phyloP scores from a whole-genome alignment of 1,284 basidiomycete genomes.

The Grifola frondosa region DNA sequence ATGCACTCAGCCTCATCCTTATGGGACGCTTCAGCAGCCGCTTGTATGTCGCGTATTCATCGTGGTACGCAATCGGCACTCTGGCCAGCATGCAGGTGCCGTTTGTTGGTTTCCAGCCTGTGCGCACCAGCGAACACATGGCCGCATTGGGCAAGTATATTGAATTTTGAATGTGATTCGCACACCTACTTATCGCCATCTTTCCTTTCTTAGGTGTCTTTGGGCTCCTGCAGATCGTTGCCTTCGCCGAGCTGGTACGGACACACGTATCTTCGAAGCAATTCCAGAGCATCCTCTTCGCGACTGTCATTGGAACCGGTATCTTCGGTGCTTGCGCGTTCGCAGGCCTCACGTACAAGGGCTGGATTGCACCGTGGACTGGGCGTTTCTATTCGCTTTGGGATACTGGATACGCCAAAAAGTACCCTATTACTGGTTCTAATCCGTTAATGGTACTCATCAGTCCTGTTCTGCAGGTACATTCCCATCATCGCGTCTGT shows the following conservation, averaged over 20 bases:
- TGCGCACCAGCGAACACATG: conserved; percentile 98
- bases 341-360: conserved; percentile 84
- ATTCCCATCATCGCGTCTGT: conserved; percentile 99
- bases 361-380: conserved; percentile 98
- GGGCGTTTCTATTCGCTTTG: conserved; percentile 99
- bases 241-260: conserved; percentile 89
- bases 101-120: conserved; percentile 99
- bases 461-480: conserved; percentile 50
- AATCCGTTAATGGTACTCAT: conserved; percentile 11
- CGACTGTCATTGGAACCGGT: conserved; percentile 69
- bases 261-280: conserved; percentile 91
- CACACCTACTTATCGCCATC: conserved; percentile 7
- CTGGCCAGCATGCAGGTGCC: conserved; percentile 99
- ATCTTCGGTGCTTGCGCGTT: conserved; percentile 75
- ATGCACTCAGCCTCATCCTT: conserved; percentile 88
- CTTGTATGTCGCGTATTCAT: conserved; percentile 94
- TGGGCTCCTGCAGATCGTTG: conserved; percentile 94
- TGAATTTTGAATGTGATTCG: conserved; percentile 1
- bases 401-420: conserved; percentile 99
- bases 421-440: conserved; percentile 47
- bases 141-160: conserved; percentile 77
- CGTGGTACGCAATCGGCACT: conserved; percentile 98
- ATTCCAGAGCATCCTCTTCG: conserved; percentile 82
- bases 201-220: conserved; percentile 70
- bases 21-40: conserved; percentile 97